A percentile compares a stretch with the other conserved stretches of the same genome.
Conservation (phyloP, 139 green algal genomes). For the Edaphochlamys debaryana region DNA sequence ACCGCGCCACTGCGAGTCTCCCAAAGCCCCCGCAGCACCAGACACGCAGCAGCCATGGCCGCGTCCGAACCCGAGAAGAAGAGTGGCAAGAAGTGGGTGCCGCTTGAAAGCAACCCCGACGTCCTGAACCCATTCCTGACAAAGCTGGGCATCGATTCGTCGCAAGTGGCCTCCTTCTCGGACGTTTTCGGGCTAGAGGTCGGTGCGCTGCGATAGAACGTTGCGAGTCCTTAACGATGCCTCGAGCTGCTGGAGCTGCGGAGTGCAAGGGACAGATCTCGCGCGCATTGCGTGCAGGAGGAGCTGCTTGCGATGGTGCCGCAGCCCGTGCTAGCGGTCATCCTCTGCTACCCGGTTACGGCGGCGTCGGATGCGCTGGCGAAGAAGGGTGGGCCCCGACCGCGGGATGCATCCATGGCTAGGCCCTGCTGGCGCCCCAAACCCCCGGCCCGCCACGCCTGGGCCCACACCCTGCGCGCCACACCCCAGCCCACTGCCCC, state of each 20-base stretch:
- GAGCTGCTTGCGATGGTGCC: slow-evolving; percentile 93
- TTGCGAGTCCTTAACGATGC: not conserved
- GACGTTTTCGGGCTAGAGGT: slow-evolving; percentile 87
- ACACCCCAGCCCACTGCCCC: no score
- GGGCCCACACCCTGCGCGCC: no score
- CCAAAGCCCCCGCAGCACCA: no score
- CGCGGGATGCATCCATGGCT: no score
- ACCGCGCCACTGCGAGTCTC: no score
- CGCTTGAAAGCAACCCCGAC: slow-evolving; percentile 90
- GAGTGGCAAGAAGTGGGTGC: slow-evolving; percentile 76
- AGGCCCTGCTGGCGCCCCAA: no score
- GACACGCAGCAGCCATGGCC: no score
- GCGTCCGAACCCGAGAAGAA: not conserved
- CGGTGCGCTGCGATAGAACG: slow-evolving; percentile 42
- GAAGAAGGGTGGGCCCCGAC: slow-evolving; percentile 63
- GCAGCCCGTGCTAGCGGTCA: slow-evolving; percentile 79
- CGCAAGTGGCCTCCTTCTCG: slow-evolving; percentile 61
- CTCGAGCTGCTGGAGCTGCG: not conserved
- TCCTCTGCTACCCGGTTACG: slow-evolving; percentile 92
- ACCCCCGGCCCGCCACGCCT: no score
- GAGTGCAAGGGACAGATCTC: no score
- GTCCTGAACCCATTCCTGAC: slow-evolving; percentile 80
- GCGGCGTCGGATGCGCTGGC: slow-evolving; percentile 67
- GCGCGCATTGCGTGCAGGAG: slow-evolving; percentile 33
- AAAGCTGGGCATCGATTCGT: slow-evolving; percentile 71